Evolutionary conservation across 116 monocot genomes (phyloP).

Genomic region (Phalaenopsis hybrid): DNA sequence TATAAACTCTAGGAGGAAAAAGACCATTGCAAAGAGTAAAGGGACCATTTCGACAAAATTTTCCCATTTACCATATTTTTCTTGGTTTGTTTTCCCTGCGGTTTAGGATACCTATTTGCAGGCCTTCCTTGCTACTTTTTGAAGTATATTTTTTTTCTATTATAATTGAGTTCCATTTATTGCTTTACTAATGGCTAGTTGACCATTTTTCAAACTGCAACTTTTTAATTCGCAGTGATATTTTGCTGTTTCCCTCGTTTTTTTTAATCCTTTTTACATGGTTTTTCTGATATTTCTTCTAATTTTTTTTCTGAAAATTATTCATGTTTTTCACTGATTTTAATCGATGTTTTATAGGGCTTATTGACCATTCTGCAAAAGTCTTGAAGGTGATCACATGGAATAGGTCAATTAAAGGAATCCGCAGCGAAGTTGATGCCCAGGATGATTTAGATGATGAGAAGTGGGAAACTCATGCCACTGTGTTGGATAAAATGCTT

Average conservation of each 20-base stretch:
- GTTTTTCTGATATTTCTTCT: neutral
- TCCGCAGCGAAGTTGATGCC: slow-evolving; percentile 32
- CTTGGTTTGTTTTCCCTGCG: neutral
- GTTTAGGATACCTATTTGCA: neutral
- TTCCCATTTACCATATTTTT: neutral
- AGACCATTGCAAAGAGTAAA: no score
- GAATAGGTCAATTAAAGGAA: slow-evolving; percentile 65
- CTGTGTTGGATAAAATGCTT: slow-evolving; percentile 77
- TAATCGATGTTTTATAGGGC: slow-evolving; percentile 36
- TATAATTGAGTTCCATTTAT: neutral
- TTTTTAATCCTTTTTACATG: neutral
- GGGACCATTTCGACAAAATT: no score
- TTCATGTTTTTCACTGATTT: neutral
- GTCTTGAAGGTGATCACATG: slow-evolving; percentile 86
- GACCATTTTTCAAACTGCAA: neutral
- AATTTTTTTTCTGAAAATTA: neutral
- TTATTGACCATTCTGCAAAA: slow-evolving; percentile 81
- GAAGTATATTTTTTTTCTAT: neutral
- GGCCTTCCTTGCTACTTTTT: neutral
- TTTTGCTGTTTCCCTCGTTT: neutral
- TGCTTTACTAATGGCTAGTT: neutral
- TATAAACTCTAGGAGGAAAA: no score
- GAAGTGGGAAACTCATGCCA: slow-evolving; percentile 76
- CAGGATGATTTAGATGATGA: slow-evolving; percentile 67
- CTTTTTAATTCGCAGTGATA: neutral